Base-by-base conservation (phyloP, 192 early-diverging fungal genomes). In the Backusella parvicylindrica region DNA sequence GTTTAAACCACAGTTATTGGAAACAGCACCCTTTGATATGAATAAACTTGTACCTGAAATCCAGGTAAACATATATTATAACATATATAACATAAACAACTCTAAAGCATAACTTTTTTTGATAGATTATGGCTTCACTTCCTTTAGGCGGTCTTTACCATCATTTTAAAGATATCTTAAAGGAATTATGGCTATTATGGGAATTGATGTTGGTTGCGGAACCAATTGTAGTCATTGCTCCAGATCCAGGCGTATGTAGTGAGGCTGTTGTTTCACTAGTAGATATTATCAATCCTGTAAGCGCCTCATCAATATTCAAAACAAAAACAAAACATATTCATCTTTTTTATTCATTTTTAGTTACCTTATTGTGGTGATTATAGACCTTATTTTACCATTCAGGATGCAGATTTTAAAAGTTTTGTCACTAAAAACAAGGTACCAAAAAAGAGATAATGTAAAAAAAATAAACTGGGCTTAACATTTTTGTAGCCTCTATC, bases 341-440 rank as follows among this genome's bases (percentile, higher is more conserved):
- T 16, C 13, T 43, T 18, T 66, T 53, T 23, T 31, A 21, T 63
- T n/a, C n/a, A n/a, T n/a, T n/a, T n/a, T 32, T 84, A 93, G 87
- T 93, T 97, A 71, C 91, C 93, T 26, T 99, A 95, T 80, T 97
- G 96, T 67, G 98, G 98, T 36, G 96, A 99, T 82, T 96, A 91
- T 79, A 90, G 98, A 18, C 96, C 96, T 15, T 99, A 97, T 71
- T 97, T 99, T 77, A 99, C 98, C 1, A 95, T 99, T 69, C 96
- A 97, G 80, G 97, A 97, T 77, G 82, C 92, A 6, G 98, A 99
- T 78, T 95, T 98, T 72, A 91, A 93, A 60, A 82, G 84, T 30
- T 88, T 93, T 81, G 86, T 82, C 37, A 89, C 79, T 64, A 89
- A 82, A 38, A 84, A 80, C 47, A 68, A 84, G 78, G 87, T 87